phyloP scores from a whole-genome alignment of 2,329 filamentous ascomycete genomes.

The Diaporthe helianthi region DNA sequence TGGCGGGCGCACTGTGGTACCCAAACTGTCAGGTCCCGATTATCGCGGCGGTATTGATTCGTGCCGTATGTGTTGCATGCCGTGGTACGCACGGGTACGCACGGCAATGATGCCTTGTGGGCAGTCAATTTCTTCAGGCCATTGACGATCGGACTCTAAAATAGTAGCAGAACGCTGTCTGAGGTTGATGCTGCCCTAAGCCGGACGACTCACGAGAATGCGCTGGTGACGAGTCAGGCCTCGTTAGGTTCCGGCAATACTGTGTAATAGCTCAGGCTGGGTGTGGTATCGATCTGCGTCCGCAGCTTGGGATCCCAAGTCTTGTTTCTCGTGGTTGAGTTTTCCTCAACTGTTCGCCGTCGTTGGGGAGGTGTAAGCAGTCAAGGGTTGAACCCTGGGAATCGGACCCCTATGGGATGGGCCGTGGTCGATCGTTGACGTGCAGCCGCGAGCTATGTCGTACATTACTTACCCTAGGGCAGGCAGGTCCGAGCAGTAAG shows the following conservation, averaged over 20 bases:
- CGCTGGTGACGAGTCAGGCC: slow-evolving; percentile 17
- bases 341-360: neutral
- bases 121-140: neutral
- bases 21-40: slow-evolving; percentile 28
- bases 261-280: slow-evolving; percentile 1
- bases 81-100: slow-evolving; percentile 20
- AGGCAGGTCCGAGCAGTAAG: slow-evolving; percentile 21
- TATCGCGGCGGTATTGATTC: slow-evolving; percentile 16
- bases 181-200: slow-evolving; percentile 10
- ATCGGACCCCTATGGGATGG: neutral
- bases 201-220: slow-evolving; percentile 9
- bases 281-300: slow-evolving; percentile 1
- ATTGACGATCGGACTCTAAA: slow-evolving; percentile 16
- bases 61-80: slow-evolving; percentile 6
- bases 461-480: neutral
- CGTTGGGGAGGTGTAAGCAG: neutral
- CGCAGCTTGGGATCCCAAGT: slow-evolving; percentile 11
- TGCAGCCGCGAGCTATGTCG: neutral
- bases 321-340: neutral
- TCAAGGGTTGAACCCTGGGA: slow-evolving; percentile 3
- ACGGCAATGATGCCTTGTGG: neutral
- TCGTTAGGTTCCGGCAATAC: slow-evolving; percentile 8
- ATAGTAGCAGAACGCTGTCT: slow-evolving; percentile 20
- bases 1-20: slow-evolving; percentile 5
- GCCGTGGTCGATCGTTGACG: slow-evolving; percentile 13